phyloP scores from a whole-genome alignment of 495 filamentous ascomycete genomes.

The Choiromyces venosus region DNA sequence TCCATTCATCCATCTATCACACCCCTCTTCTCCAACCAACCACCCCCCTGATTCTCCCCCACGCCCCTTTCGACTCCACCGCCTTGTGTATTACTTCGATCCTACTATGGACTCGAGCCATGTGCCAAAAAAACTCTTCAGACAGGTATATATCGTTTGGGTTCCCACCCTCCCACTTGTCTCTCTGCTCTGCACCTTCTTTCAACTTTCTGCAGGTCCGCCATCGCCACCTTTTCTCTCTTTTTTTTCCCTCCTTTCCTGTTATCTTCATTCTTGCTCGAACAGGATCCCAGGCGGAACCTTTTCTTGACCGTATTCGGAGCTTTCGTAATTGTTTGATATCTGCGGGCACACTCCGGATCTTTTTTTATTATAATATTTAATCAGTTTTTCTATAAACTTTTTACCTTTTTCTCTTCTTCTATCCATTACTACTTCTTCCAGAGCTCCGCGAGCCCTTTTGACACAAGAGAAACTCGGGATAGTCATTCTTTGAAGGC shows the following conservation, averaged over 20 bases:
- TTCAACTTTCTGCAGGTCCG: slow-evolving; percentile 31
- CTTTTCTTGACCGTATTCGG: slow-evolving; percentile 42
- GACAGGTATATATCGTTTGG: slow-evolving; percentile 17
- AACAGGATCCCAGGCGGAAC: slow-evolving; percentile 34
- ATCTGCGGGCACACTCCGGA: slow-evolving; percentile 16
- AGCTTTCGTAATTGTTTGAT: slow-evolving; percentile 41
- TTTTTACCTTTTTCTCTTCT: slow-evolving; percentile 10
- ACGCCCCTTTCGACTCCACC: not conserved
- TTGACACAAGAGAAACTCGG: not conserved
- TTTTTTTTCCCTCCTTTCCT: slow-evolving; percentile 23
- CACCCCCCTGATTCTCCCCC: slow-evolving; percentile 14
- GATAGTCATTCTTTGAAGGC: not conserved
- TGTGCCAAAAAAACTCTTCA: slow-evolving; percentile 9
- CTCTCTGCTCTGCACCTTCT: slow-evolving; percentile 10
- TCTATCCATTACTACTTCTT: not conserved
- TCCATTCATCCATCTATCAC: not conserved
- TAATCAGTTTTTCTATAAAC: slow-evolving; percentile 46
- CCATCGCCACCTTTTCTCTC: slow-evolving; percentile 12
- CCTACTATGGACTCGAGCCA: slow-evolving; percentile 1
- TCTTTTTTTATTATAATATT: slow-evolving; percentile 40
- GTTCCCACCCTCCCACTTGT: slow-evolving; percentile 9
- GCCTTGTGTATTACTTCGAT: slow-evolving; percentile 6
- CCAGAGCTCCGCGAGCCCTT: slow-evolving; percentile 22
- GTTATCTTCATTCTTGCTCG: slow-evolving; percentile 24
- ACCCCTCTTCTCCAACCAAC: slow-evolving; percentile 12